A percentile compares a stretch with the other conserved stretches of the same genome.
These are phyloP conservation scores for Syncephalastrum monosporum DNA, from an alignment of 371 early-diverging fungal species.

Conservation along the genomic window DNA sequence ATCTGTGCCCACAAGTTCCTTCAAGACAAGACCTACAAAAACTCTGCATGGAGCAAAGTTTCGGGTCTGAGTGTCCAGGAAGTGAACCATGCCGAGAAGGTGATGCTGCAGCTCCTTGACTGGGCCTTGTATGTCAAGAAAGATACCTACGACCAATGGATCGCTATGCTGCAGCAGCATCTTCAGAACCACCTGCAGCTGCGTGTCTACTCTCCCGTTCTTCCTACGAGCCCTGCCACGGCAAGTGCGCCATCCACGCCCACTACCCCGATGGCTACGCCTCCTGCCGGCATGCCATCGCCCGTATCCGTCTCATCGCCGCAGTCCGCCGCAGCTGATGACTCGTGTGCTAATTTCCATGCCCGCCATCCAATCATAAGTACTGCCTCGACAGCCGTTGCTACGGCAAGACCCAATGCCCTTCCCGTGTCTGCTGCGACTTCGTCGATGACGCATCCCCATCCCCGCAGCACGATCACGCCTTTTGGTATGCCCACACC, in stretches of 20 bases:
- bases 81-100: constrained; percentile 73
- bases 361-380: too few species aligned
- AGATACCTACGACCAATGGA: constrained; percentile 55
- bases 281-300: too few species aligned
- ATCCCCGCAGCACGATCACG: too few species aligned
- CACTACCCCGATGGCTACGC: constrained; percentile 1
- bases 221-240: neutral
- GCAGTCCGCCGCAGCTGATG: too few species aligned
- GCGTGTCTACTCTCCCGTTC: neutral
- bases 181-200: constrained; percentile 15
- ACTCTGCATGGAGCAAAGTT: constrained; percentile 80
- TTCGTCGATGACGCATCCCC: too few species aligned
- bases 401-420: too few species aligned
- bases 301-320: too few species aligned
- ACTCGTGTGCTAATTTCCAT: too few species aligned
- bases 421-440: too few species aligned
- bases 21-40: constrained; percentile 79
- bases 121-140: constrained; percentile 71
- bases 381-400: too few species aligned
- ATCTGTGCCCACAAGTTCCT: constrained; percentile 81
- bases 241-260: neutral
- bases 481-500: too few species aligned
- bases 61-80: constrained; percentile 69
- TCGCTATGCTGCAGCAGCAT: constrained; percentile 37
- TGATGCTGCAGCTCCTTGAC: constrained; percentile 70